phyloP scores from a whole-genome alignment of 768 basidiomycete species.

The Lentinula boryana region DNA sequence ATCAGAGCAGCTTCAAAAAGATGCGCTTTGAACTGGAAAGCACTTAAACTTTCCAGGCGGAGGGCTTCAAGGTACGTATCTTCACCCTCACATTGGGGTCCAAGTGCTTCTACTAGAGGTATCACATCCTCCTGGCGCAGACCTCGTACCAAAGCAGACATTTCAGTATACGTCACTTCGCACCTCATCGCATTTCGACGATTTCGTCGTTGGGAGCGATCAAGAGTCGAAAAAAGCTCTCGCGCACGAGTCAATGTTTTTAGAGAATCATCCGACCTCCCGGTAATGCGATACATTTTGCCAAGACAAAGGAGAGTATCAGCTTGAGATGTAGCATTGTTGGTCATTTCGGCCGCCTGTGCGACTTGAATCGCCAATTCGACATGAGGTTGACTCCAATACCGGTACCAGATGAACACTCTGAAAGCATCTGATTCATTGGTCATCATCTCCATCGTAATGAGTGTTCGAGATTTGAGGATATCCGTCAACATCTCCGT shows the following conservation, averaged over 20 bases:
- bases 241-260: not conserved
- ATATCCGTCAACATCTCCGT: not conserved
- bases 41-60: not conserved
- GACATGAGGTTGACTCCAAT: not conserved
- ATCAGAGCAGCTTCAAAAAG: not conserved
- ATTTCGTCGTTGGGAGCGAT: not conserved
- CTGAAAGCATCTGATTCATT: not conserved
- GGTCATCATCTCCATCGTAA: not conserved
- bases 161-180: not conserved
- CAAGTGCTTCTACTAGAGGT: not conserved
- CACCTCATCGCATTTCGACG: not conserved
- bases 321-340: not conserved
- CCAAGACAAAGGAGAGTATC: slow-evolving; percentile 1
- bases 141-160: not conserved
- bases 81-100: not conserved
- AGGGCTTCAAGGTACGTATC: not conserved
- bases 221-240: not conserved
- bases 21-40: not conserved
- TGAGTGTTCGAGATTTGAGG: not conserved
- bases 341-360: not conserved
- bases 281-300: not conserved
- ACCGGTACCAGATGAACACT: slow-evolving; percentile 2
- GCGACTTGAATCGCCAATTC: not conserved
- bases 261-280: not conserved
- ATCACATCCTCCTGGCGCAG: not conserved